Base-by-base conservation (phyloP, 306 rosid species). In the Vicia sativa region DNA sequence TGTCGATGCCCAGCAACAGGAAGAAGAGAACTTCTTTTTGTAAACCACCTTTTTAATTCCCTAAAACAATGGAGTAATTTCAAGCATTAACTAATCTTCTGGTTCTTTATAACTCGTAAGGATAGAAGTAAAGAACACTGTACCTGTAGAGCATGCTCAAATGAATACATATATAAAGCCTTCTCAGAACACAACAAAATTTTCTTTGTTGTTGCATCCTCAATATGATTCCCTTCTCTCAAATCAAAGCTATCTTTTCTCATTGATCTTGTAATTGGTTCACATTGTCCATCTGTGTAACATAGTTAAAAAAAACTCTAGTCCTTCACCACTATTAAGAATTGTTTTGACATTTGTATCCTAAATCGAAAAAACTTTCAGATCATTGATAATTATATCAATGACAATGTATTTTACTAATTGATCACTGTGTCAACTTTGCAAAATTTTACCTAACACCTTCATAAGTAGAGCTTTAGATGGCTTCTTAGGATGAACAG, bases 1-100 rank as follows among this genome's bases (percentile, higher is more conserved):
- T 61, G 92, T 84, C 1, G 98, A 87, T 52, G 96, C 95, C 95
- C 92, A 92, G 68, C 88, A 92, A 84, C 98, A 92, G 13, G 83
- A 82, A 28, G 89, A 78, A 65, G 87, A 86, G 45, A 81, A 92
- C 80, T 87, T 92, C 75, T 87, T 92, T 84, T 92, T 92, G 82
- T 76, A 37, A 38, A 84, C 82, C 71, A 92, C 98, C 83, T 85
- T 92, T 85, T 90, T 92, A 35, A 90, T 64, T 70, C 98, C 96
- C 96, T 92, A 74, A 64, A 50, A 79, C 76, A 46, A 48, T 70
- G 28, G 45, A 21, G 31, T 21, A 42, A 65, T 35, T 63, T 45
- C 26, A 6, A 53, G 68, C 66, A 75, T 81, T 28, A 70, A 68
- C 50, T 48, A 44, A 64, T 42, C n/a, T 18, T 5, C 2, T 26